phyloP scores from a whole-genome alignment of 2,329 filamentous ascomycete genomes.

The Aspergillus thermomutatus region DNA sequence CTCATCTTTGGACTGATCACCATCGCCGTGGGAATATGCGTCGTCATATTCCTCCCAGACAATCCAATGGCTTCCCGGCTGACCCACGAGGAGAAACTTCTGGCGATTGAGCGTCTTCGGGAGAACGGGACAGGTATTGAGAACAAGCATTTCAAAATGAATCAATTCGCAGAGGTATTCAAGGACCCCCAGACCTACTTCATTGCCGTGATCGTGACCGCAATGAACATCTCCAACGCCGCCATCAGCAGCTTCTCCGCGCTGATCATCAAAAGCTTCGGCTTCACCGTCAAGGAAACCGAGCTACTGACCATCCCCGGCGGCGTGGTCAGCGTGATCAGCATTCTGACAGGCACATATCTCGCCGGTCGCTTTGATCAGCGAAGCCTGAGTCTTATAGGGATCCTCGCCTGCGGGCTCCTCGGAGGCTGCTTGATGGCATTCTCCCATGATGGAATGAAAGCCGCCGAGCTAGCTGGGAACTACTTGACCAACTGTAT shows the following conservation, averaged over 20 bases:
- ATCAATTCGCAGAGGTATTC: conserved; percentile 47
- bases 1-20: conserved; percentile 45
- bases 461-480: conserved; percentile 37
- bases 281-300: conserved; percentile 42
- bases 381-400: conserved; percentile 38
- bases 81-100: conserved; percentile 36
- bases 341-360: conserved; percentile 35
- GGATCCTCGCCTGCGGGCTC: conserved; percentile 40
- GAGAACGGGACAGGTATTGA: conserved; percentile 51
- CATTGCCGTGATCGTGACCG: conserved; percentile 32
- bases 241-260: conserved; percentile 43
- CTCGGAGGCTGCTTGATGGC: conserved; percentile 43
- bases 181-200: conserved; percentile 44
- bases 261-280: conserved; percentile 41
- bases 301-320: conserved; percentile 43
- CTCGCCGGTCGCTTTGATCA: conserved; percentile 37
- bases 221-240: conserved; percentile 40
- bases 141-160: conserved; percentile 48
- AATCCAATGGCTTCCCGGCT: conserved; percentile 41
- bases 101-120: conserved; percentile 40
- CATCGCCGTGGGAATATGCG: conserved; percentile 35
- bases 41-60: conserved; percentile 40
- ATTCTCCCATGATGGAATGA: conserved; percentile 33
- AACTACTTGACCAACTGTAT: conserved; percentile 43
- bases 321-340: conserved; percentile 40